A percentile compares a stretch with the other conserved stretches of the same genome.
Conservation (phyloP, 139 green algal species). For the Chlamydomonas urium region DNA sequence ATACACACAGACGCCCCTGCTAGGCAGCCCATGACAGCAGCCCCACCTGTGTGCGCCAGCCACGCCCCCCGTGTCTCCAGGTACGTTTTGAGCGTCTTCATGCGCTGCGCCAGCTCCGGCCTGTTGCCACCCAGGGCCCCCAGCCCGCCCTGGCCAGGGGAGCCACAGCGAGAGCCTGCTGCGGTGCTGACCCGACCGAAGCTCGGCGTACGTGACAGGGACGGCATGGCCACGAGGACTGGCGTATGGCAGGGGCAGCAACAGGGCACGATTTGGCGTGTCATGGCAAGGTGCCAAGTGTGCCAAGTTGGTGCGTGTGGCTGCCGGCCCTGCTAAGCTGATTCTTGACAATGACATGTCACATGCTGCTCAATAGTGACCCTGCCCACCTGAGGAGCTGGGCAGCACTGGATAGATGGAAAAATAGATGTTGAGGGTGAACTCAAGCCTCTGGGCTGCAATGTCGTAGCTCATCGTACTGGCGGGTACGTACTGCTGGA, state of each 20-base stretch:
- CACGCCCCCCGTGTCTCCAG: conserved; percentile 29
- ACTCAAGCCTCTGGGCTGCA: conserved; percentile 20
- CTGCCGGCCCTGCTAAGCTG: too few relatives aligned
- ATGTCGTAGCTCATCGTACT: conserved; percentile 18
- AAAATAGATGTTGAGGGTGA: conserved; percentile 32
- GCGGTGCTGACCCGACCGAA: too few relatives aligned
- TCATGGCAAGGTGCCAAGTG: too few relatives aligned
- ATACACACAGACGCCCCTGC: too few relatives aligned
- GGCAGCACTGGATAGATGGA: conserved; percentile 38
- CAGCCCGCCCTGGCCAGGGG: too few relatives aligned
- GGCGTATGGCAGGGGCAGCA: too few relatives aligned
- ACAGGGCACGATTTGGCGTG: too few relatives aligned
- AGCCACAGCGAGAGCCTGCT: too few relatives aligned
- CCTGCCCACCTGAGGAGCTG: conserved; percentile 10
- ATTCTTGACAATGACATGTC: background rate
- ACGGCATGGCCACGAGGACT: too few relatives aligned
- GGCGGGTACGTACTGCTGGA: conserved; percentile 33
- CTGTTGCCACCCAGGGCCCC: background rate
- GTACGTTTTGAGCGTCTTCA: conserved; percentile 30
- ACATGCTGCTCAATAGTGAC: background rate
- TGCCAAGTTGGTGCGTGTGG: too few relatives aligned
- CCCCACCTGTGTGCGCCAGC: conserved; percentile 21
- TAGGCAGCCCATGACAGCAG: too few relatives aligned
- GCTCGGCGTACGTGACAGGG: too few relatives aligned
- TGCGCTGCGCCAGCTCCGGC: conserved; percentile 26